Conservation (phyloP, 2,329 filamentous ascomycete species). For the Sclerotinia trifoliorum region DNA sequence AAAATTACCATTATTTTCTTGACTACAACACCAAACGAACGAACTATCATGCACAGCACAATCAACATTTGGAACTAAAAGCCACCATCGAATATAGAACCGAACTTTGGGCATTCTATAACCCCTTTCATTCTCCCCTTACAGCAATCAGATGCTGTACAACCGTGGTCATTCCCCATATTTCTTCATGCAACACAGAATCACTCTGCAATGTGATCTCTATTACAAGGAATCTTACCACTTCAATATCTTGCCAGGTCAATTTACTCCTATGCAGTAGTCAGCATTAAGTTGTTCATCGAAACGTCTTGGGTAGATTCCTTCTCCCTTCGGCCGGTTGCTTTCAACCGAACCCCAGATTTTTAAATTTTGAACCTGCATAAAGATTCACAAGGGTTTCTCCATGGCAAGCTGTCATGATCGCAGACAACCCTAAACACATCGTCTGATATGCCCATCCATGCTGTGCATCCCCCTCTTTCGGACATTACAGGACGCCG, state of each 20-base stretch:
- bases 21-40: constrained; percentile 1
- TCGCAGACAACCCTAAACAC: constrained; percentile 27
- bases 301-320: not conserved
- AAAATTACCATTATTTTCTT: not conserved
- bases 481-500: constrained; percentile 5
- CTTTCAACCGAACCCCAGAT: constrained; percentile 37
- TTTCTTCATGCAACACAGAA: constrained; percentile 13
- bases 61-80: constrained; percentile 6
- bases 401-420: constrained; percentile 23
- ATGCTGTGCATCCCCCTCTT: constrained; percentile 8
- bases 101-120: not conserved
- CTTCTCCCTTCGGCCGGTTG: constrained; percentile 29
- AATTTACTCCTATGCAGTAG: not conserved
- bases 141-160: constrained; percentile 1
- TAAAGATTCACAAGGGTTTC: constrained; percentile 32
- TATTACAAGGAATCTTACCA: not conserved
- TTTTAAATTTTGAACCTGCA: constrained; percentile 33
- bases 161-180: constrained; percentile 21
- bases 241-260: not conserved
- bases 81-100: not conserved
- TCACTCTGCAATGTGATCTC: constrained; percentile 20
- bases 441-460: constrained; percentile 37
- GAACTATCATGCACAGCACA: not conserved
- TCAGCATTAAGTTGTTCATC: constrained; percentile 4
- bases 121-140: not conserved